Percentiles rank a stretch among this genome's conserved stretches.
Conservation (phyloP, 2,329 filamentous ascomycete species). For the Aspergillus uvarum region DNA sequence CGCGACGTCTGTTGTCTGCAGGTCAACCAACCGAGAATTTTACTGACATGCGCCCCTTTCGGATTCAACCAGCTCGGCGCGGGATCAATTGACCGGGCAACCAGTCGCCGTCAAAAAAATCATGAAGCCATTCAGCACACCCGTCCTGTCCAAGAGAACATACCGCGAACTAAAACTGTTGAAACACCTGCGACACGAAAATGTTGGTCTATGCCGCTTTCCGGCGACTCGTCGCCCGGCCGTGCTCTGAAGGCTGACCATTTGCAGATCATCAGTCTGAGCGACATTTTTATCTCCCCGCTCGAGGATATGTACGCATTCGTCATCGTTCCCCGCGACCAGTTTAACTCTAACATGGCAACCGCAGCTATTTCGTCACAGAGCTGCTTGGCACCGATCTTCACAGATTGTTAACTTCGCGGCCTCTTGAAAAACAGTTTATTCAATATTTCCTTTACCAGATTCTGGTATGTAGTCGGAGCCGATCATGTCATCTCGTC, state of each 20-base stretch:
- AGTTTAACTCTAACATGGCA: constrained; percentile 11
- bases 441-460: constrained; percentile 99
- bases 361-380: constrained; percentile 86
- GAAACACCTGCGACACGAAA: constrained; percentile 95
- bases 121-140: constrained; percentile 99
- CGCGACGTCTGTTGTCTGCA: constrained; percentile 8
- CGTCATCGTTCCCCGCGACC: constrained; percentile 31
- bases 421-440: constrained; percentile 97
- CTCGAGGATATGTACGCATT: constrained; percentile 85
- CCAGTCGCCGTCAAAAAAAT: constrained; percentile 99
- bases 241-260: constrained; percentile 16
- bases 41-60: constrained; percentile 14
- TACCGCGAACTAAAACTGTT: constrained; percentile 96
- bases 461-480: constrained; percentile 71
- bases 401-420: constrained; percentile 89
- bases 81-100: constrained; percentile 94
- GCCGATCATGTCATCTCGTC: background rate
- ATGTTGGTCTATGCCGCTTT: constrained; percentile 58
- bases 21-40: constrained; percentile 1
- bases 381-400: constrained; percentile 96
- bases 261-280: constrained; percentile 85
- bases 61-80: constrained; percentile 70
- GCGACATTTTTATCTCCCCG: constrained; percentile 99
- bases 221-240: background rate
- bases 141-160: constrained; percentile 93